These are phyloP conservation scores for Acidomyces sp. DNA, from an alignment of 495 filamentous ascomycete species.

Conservation along the genomic window DNA sequence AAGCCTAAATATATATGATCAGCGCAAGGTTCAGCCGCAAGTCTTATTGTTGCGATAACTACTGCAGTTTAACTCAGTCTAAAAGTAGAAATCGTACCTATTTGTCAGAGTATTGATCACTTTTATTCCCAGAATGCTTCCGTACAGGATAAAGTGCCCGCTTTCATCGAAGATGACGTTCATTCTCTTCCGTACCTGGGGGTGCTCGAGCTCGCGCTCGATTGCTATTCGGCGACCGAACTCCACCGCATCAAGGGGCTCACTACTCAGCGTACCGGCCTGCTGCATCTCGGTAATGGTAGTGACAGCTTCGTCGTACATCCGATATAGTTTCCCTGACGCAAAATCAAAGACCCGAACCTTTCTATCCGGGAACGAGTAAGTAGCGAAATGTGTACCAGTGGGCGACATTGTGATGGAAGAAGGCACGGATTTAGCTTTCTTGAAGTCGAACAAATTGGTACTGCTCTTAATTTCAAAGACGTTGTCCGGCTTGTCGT, in stretches of 20 bases:
- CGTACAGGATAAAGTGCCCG: conserved; percentile 87
- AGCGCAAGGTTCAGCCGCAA: too few species aligned
- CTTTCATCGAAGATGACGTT: conserved; percentile 94
- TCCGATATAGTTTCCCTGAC: conserved; percentile 72
- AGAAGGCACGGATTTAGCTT: conserved; percentile 67
- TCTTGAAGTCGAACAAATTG: conserved; percentile 93
- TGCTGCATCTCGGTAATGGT: conserved; percentile 90
- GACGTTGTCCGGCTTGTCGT: conserved; percentile 84
- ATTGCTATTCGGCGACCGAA: conserved; percentile 82
- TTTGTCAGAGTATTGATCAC: conserved; percentile 93
- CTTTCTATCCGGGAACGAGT: conserved; percentile 88
- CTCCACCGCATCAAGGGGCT: conserved; percentile 74
- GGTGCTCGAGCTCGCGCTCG: conserved; percentile 71
- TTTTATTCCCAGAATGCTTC: conserved; percentile 79
- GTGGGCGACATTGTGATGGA: conserved; percentile 80
- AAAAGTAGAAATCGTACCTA: too few species aligned
- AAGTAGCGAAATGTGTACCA: conserved; percentile 70
- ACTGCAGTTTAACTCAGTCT: too few species aligned
- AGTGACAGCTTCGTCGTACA: conserved; percentile 83
- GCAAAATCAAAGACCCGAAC: conserved; percentile 87
- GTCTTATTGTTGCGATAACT: too few species aligned
- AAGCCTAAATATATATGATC: too few species aligned
- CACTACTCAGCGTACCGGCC: conserved; percentile 57
- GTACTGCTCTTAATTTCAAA: conserved; percentile 87
- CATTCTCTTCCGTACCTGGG: conserved; percentile 51